A percentile compares a stretch with the other conserved stretches of the same genome.
Evolutionary conservation across 2,329 filamentous ascomycete genomes (phyloP).

Genomic region (Tolypocladium pustulatum): DNA sequence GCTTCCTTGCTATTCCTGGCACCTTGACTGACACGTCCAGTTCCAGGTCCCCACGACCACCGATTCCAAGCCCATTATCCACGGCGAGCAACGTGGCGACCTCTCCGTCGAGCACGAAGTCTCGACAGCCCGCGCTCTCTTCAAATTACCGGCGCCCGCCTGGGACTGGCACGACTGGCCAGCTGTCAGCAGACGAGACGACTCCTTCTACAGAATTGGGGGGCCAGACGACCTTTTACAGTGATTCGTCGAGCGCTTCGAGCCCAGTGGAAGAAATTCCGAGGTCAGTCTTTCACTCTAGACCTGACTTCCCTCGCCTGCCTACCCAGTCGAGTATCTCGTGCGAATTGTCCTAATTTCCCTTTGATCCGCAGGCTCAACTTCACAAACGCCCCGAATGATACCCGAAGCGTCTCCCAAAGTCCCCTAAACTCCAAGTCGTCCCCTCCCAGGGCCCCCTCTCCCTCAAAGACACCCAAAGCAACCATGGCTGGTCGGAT

Average conservation of each 20-base stretch:
- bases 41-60: slow-evolving; percentile 36
- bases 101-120: slow-evolving; percentile 31
- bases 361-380: slow-evolving; percentile 15
- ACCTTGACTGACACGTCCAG: neutral
- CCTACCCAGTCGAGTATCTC: neutral
- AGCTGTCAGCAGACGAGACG: slow-evolving; percentile 2
- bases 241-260: slow-evolving; percentile 24
- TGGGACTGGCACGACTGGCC: slow-evolving; percentile 9
- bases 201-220: slow-evolving; percentile 2
- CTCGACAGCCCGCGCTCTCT: slow-evolving; percentile 13
- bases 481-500: slow-evolving; percentile 38
- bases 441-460: slow-evolving; percentile 8
- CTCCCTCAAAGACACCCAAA: slow-evolving; percentile 18
- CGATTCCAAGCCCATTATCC: slow-evolving; percentile 39
- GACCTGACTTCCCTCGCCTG: neutral
- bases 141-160: slow-evolving; percentile 13
- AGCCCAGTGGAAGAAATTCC: slow-evolving; percentile 19
- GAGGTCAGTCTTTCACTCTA: slow-evolving; percentile 16
- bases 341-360: neutral
- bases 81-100: slow-evolving; percentile 31
- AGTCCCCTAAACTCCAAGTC: slow-evolving; percentile 32
- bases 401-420: slow-evolving; percentile 34
- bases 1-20: neutral
- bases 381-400: slow-evolving; percentile 32
- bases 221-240: slow-evolving; percentile 22